These are phyloP conservation scores for Tillandsia fasciculata DNA, from an alignment of 176 grass and related monocot species.

Conservation along the genomic window DNA sequence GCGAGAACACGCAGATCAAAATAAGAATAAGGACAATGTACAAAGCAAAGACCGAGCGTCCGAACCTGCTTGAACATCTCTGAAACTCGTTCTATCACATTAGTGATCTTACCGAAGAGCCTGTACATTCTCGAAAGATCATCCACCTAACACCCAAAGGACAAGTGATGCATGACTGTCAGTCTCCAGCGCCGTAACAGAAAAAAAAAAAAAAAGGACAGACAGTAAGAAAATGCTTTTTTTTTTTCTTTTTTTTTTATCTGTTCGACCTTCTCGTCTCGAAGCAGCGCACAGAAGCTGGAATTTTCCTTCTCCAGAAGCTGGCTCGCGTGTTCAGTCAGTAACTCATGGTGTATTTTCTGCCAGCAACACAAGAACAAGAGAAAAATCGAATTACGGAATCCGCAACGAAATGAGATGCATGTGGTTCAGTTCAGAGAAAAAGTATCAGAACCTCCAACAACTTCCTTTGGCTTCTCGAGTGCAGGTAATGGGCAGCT, in stretches of 20 bases:
- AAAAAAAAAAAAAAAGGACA: neutral
- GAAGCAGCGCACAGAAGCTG: too few relatives aligned
- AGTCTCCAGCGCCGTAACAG: neutral
- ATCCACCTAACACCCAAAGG: conserved; percentile 6
- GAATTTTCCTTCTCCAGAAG: too few relatives aligned
- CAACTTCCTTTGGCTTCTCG: neutral
- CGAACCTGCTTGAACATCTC: conserved; percentile 19
- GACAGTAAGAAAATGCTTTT: too few relatives aligned
- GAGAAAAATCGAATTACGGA: neutral
- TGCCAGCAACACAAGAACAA: neutral
- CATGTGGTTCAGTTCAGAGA: too few relatives aligned
- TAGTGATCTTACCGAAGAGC: conserved; percentile 17
- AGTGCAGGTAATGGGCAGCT: conserved; percentile 7
- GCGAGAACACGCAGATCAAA: too few relatives aligned
- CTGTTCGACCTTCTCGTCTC: too few relatives aligned
- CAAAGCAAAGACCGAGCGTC: neutral
- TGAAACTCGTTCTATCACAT: conserved; percentile 16
- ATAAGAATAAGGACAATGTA: too few relatives aligned
- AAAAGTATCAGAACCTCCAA: neutral
- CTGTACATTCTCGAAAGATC: conserved; percentile 23
- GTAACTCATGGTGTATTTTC: too few relatives aligned
- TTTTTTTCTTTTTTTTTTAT: neutral
- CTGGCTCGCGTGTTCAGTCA: too few relatives aligned
- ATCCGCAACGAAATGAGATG: too few relatives aligned
- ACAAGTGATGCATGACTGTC: neutral